Conservation (phyloP, 192 early-diverging fungal genomes). For the Chytriomyces confervae region DNA sequence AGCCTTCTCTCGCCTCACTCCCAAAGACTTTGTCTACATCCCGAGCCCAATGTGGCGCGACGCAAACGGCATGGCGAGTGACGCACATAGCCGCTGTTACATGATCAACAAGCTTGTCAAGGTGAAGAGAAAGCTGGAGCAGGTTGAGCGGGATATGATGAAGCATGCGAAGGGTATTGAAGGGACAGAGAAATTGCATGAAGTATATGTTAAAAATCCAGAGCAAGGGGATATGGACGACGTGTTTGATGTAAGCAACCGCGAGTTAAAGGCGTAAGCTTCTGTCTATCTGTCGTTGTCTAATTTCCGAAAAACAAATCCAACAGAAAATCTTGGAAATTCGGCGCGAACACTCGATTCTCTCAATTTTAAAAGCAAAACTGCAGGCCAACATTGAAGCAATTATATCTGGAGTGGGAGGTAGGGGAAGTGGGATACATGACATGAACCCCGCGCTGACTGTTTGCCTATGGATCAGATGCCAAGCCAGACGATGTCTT, state of each 20-base stretch:
- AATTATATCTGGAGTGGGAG: constrained; percentile 69
- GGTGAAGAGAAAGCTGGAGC: constrained; percentile 54
- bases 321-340: constrained; percentile 60
- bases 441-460: background rate
- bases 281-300: background rate
- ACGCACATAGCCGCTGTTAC: constrained; percentile 65
- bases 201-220: constrained; percentile 56
- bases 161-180: constrained; percentile 58
- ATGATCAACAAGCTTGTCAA: constrained; percentile 72
- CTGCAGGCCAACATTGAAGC: constrained; percentile 66
- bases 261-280: no score
- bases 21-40: constrained; percentile 42
- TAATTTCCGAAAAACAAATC: background rate
- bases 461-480: constrained; percentile 43
- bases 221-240: constrained; percentile 65
- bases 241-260: constrained; percentile 58
- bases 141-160: constrained; percentile 56
- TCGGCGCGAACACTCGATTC: constrained; percentile 56
- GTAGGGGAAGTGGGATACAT: constrained; percentile 44
- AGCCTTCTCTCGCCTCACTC: background rate
- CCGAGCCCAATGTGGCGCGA: constrained; percentile 53
- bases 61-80: constrained; percentile 53
- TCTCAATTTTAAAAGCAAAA: constrained; percentile 51
- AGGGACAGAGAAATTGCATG: constrained; percentile 53
- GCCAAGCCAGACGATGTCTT: constrained; percentile 52